These are phyloP conservation scores for Neopestalotiopsis sp. DNA, from an alignment of 2,329 filamentous ascomycete species.

Conservation along the genomic window DNA sequence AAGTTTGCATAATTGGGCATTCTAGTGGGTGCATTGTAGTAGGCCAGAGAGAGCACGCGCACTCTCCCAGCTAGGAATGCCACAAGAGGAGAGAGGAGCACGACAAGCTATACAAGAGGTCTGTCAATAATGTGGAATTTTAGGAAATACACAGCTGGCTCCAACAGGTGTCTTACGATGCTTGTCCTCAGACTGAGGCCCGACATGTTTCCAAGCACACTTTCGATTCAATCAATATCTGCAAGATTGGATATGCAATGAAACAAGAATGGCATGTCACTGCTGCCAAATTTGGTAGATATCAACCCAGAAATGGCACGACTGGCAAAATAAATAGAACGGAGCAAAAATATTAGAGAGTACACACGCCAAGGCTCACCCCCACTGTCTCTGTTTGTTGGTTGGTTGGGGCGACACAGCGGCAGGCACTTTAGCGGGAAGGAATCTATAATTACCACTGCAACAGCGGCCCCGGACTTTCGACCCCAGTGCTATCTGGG, in stretches of 20 bases:
- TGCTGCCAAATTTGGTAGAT: not conserved
- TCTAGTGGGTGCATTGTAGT: not conserved
- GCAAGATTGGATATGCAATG: not conserved
- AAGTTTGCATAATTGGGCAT: conserved; percentile 1
- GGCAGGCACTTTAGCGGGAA: not conserved
- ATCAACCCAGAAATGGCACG: not conserved
- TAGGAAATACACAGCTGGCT: not conserved
- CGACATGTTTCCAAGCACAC: not conserved
- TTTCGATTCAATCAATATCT: not conserved
- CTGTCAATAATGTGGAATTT: not conserved
- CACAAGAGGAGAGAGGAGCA: not conserved
- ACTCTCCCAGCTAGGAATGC: not conserved
- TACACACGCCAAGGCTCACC: not conserved
- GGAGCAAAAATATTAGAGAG: not conserved
- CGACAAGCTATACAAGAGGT: not conserved
- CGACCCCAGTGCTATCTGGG: not conserved
- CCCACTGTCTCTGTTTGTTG: not conserved
- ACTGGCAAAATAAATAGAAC: too few species aligned
- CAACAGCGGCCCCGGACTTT: not conserved
- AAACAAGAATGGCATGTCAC: not conserved
- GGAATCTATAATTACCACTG: not conserved
- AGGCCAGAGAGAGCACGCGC: not conserved
- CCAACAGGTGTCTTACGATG: not conserved
- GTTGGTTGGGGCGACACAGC: not conserved
- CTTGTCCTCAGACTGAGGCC: not conserved